Base-by-base conservation (phyloP, 2,329 filamentous ascomycete genomes). In the Alternaria arborescens region DNA sequence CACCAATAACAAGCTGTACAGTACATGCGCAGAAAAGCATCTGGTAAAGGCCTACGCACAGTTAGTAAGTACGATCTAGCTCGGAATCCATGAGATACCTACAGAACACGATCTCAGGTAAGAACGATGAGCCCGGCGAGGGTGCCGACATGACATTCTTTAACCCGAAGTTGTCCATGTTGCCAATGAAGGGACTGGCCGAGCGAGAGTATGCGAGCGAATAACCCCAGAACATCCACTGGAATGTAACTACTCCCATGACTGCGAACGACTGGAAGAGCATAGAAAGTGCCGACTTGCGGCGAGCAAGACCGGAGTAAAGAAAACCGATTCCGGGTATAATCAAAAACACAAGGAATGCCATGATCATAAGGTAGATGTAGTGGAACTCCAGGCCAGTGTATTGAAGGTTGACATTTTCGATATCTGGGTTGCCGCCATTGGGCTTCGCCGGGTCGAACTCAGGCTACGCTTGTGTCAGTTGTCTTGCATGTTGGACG, bases 151-250 rank as follows among this genome's bases (percentile, higher is more conserved):
- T 79, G 34, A 89, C 86, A 68, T 88, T 82, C 70, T 81, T 87
- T 75, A 90, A 71, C 7, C 87, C 87, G 54, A 89, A 89, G 69
- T 88, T 86, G 52, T 81, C 81, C 53, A 90, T 72, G 67, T 88
- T 83, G 18, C 88, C 88, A 65, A 90, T 89, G 76, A 89, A 90
- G 1, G 85, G 81, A 8, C 84, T 84, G 2, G 84, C 87, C 22
- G 85, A 84, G 53, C 86, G 81, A 2, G 85, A 87, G 73, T 89
- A 90, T 24, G 87, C 84, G 8, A 90, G 78, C 0, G 84, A 85
- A 76, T 89, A 90, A 3, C 88, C 88, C 86, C 80, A 89, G 74
- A 89, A 89, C 76, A 89, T 86, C 84, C 85, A 87, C 75, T 86
- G 84, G 69, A 87, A 84, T n/a, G 83, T 85, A 3, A 81, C 78